Evolutionary conservation across 1,139 yeast genomes (phyloP), one percentile per base, ranked within the genome.

Genomic region (Suhomyces anneliseae): DNA sequence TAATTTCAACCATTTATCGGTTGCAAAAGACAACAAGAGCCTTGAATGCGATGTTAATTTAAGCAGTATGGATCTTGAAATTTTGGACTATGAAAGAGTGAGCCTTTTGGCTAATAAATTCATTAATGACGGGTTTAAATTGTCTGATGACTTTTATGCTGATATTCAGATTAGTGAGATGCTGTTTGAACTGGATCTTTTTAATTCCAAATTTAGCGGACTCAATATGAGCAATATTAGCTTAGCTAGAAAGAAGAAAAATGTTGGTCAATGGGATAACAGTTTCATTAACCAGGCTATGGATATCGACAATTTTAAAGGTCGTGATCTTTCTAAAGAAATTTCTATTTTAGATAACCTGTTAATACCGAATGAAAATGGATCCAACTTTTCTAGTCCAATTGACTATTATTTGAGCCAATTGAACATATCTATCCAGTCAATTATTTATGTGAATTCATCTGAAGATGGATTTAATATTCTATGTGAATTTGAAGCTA

Each of bases 401-500:
- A 14, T 44, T 12, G 49, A 46, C 38, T 12, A 19, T 3, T 40
- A 42, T 9, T 27, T 43, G 27, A 37, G 29, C 10, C 40, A 50
- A 11, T 32, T 68, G 38, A 60, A 64, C 31, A 48, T 67, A 0
- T 55, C 55, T 7, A 53, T 74, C 5, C 56, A 58, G 14, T 53
- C 58, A 1, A 48, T 74, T 10, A 41, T 48, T 3, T 63, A 65
- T 27, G 45, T 66, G 8, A 61, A 61, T 2, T 64, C 78, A 0
- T 54, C 57, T 11, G 40, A 45, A 0, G 48, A 54, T 0, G 54
- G 50, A 11, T 45, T 65, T 27, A 50, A 53, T 31, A 60, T 61
- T 51, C 57, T 49, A 61, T 53, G 68, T 38, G 70, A 74, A 49
- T 58, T 74, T n/a, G 66, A 64, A 9, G 45, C 79, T 7, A 46